Base-by-base conservation (phyloP, 1,139 yeast species). In the Hanseniaspora uvarum region DNA sequence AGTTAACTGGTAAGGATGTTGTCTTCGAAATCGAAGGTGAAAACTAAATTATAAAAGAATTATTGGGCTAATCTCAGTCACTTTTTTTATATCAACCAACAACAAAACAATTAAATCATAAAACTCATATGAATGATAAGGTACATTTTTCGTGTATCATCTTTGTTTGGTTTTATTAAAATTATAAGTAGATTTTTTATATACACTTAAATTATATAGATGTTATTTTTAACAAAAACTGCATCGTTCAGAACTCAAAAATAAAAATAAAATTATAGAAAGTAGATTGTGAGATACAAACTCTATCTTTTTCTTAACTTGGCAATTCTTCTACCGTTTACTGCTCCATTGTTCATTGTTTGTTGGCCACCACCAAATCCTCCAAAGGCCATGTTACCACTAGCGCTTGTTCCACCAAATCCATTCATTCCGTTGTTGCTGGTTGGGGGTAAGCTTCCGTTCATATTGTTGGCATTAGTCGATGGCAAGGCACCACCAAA, bases 1-100 rank as follows among this genome's bases (percentile, higher is more conserved):
- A 89, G 81, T 87, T 92, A 77, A 92, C 98, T 70, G 98, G 98
- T 79, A 94, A 92, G 84, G 95, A 88, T 78, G 96, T 92, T 78
- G 94, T 88, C 70, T 92, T 92, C 72, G 97, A 89, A 83, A 86
- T 89, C 77, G 95, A 95, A 72, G 84, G 80, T 70, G 79, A 79
- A 70, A 76, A 75, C 73, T 80, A 79, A 77, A 67, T 69, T 48
- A 38, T 31, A 47, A 38, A 37, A 47, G 26, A 7, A 30, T 26
- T 24, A 38, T 12, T 28, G 38, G 30, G 38, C 38, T 21, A 31
- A 47, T 30, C 26, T 19, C 28, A 10, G n/a, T 23, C 10, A 19
- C 4, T 24, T 23, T 24, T 24, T 39, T 14, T 24, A 11, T 31
- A 31, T 7, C 14, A 14, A n/a, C 14, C 18, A 24, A 47, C 33